Percentiles rank a stretch among this genome's conserved stretches.
Evolutionary conservation across 257 asterid genomes (phyloP).

Genomic region (Nicotiana tomentosiformis): DNA sequence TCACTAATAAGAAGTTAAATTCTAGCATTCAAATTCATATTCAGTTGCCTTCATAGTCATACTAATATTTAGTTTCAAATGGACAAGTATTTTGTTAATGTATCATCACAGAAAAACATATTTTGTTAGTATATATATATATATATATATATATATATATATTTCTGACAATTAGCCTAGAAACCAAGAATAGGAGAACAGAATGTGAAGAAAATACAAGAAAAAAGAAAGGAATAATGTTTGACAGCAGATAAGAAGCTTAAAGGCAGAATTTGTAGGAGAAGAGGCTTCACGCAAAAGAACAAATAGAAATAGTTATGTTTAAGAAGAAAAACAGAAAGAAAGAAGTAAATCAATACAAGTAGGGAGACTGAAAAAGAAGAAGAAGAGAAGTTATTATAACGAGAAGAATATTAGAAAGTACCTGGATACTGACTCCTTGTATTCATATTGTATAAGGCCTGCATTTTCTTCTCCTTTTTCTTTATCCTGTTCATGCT

Average conservation of each 20-base stretch:
- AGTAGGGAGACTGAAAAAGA: neutral
- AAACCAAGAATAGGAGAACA: neutral
- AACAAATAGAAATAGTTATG: neutral
- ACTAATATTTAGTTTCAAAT: neutral
- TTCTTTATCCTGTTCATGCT: neutral
- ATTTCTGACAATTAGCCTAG: too few relatives aligned
- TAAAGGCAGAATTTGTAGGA: neutral
- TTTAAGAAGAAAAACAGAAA: too few relatives aligned
- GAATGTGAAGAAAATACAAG: neutral
- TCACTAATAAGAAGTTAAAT: neutral
- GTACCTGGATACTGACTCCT: neutral
- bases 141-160: too few relatives aligned
- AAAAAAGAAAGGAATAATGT: too few relatives aligned
- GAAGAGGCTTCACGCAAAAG: neutral
- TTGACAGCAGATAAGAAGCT: neutral
- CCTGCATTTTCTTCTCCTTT: neutral
- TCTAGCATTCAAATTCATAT: neutral
- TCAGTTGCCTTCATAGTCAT: neutral
- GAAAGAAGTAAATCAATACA: neutral
- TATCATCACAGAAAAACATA: neutral
- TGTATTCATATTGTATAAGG: neutral
- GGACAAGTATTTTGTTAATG: neutral
- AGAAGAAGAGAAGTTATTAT: neutral
- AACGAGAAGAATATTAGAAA: neutral
- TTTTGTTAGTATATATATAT: too few relatives aligned